Evolutionary conservation across 331 rosid species (phyloP).

Genomic region (Ulmus americana): DNA sequence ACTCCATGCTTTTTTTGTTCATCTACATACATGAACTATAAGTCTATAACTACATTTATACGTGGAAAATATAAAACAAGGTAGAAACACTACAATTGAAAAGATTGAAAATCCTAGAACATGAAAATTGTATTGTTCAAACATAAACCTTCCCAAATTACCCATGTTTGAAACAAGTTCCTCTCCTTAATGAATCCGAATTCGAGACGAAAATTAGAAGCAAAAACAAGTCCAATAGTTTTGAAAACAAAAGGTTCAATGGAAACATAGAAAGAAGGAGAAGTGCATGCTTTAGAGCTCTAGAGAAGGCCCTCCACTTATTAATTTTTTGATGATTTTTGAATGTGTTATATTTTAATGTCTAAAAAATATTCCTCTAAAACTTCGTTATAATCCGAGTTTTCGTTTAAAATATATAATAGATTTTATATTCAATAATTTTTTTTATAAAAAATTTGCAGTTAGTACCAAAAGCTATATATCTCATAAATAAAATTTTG

Average conservation of each 20-base stretch:
- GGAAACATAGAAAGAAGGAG: neutral
- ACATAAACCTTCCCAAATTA: constrained; percentile 5
- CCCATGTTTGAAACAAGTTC: constrained; percentile 15
- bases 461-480: no score
- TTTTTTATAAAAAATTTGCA: no score
- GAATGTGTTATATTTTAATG: no score
- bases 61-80: neutral
- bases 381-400: no score
- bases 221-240: neutral
- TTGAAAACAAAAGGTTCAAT: neutral
- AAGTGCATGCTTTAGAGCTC: neutral
- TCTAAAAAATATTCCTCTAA: no score
- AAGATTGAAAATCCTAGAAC: neutral
- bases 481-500: no score
- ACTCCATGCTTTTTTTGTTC: constrained; percentile 37
- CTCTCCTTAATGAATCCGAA: constrained; percentile 7
- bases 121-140: neutral
- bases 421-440: no score
- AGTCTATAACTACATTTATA: constrained; percentile 14
- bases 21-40: constrained; percentile 14
- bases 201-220: neutral
- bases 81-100: constrained; percentile 3
- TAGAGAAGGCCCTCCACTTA: constrained; percentile 1
- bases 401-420: no score
- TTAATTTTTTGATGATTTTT: no score